phyloP scores from a whole-genome alignment of 345 rosid species.

The Brassica cretica region DNA sequence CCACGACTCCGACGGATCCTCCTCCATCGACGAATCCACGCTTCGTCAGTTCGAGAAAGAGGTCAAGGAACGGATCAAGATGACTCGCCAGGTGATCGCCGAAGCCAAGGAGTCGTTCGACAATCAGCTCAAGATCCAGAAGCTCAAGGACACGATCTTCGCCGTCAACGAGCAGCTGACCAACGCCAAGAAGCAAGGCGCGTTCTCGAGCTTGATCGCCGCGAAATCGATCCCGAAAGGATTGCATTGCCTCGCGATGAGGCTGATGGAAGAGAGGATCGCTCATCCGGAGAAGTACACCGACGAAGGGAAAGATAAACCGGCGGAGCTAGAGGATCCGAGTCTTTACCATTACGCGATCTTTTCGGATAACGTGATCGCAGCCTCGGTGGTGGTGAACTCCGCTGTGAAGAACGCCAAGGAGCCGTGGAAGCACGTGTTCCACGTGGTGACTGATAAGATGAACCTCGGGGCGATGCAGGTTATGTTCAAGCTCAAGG shows the following conservation, averaged over 20 bases:
- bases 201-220: constrained; percentile 88
- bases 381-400: constrained; percentile 94
- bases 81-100: constrained; percentile 79
- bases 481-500: constrained; percentile 92
- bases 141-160: constrained; percentile 86
- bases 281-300: constrained; percentile 78
- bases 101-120: constrained; percentile 97
- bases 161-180: constrained; percentile 85
- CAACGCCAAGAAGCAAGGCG: constrained; percentile 94
- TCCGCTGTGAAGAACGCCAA: constrained; percentile 90
- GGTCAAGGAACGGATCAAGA: constrained; percentile 84
- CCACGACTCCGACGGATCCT: constrained; percentile 57
- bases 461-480: constrained; percentile 99
- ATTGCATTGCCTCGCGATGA: constrained; percentile 90
- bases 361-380: constrained; percentile 84
- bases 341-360: constrained; percentile 40
- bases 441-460: constrained; percentile 96
- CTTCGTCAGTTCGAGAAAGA: constrained; percentile 89
- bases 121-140: constrained; percentile 94
- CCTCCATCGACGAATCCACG: constrained; percentile 63
- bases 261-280: constrained; percentile 93
- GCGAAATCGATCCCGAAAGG: constrained; percentile 96
- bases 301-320: constrained; percentile 67
- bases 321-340: constrained; percentile 77
- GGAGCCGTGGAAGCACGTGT: constrained; percentile 95